phyloP scores from a whole-genome alignment of 2,329 filamentous ascomycete genomes.

The Onygenales sp. region DNA sequence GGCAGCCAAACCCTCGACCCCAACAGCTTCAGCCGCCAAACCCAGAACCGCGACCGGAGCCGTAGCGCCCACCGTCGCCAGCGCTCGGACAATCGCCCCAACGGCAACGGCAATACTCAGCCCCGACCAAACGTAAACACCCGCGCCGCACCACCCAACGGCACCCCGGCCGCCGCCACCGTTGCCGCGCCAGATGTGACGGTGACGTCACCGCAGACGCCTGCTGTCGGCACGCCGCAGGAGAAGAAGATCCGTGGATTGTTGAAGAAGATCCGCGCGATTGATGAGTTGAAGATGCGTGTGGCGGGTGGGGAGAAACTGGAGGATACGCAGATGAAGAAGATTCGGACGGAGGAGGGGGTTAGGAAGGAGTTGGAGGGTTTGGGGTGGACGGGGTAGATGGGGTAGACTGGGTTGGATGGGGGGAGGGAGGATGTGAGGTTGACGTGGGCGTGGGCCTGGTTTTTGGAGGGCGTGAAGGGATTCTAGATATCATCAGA shows the following conservation, averaged over 20 bases:
- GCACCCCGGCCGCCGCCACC: conserved; percentile 20
- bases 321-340: conserved; percentile 97
- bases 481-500: too few relatives aligned
- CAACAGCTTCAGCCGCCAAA: conserved; percentile 16
- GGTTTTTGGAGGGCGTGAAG: too few relatives aligned
- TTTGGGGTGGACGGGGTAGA: conserved; percentile 42
- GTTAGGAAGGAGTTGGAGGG: conserved; percentile 75
- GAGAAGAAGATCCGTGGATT: conserved; percentile 92
- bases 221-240: conserved; percentile 33
- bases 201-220: conserved; percentile 20
- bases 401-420: not conserved
- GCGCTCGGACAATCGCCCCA: conserved; percentile 14
- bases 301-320: conserved; percentile 90
- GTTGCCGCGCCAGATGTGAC: conserved; percentile 19
- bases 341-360: conserved; percentile 79
- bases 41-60: conserved; percentile 20
- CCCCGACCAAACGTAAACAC: conserved; percentile 9
- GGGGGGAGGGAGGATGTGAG: not conserved
- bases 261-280: conserved; percentile 94
- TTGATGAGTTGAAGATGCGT: conserved; percentile 96
- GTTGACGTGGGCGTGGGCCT: not conserved
- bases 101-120: conserved; percentile 6
- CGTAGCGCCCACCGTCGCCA: conserved; percentile 19
- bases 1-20: conserved; percentile 14
- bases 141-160: conserved; percentile 25